These are phyloP conservation scores for Sarocladium strictum DNA, from an alignment of 2,329 filamentous ascomycete genomes.

Conservation along the genomic window DNA sequence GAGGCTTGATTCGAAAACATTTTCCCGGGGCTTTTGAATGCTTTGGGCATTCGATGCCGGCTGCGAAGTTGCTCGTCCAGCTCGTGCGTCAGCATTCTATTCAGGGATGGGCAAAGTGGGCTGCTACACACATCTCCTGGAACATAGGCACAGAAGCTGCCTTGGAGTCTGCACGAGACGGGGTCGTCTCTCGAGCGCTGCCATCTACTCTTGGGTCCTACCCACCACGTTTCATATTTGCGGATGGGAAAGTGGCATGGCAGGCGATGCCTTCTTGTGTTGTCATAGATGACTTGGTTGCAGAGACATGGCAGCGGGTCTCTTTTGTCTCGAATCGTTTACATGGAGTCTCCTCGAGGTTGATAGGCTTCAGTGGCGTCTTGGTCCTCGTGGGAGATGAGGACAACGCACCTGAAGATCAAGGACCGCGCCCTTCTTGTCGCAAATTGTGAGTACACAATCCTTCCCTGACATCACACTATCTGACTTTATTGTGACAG, in stretches of 20 bases:
- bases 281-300: background rate
- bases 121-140: background rate
- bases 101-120: background rate
- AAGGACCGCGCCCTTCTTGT: background rate
- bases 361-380: background rate
- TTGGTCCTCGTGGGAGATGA: background rate
- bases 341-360: background rate
- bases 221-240: background rate
- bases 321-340: background rate
- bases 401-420: background rate
- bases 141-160: background rate
- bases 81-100: background rate
- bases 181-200: background rate
- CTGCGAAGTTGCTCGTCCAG: background rate
- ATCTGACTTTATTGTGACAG: background rate
- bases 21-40: background rate
- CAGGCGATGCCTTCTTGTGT: background rate
- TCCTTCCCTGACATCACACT: too few species aligned
- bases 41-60: background rate
- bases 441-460: background rate
- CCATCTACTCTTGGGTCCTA: background rate
- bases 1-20: background rate
- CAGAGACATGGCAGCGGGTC: background rate
- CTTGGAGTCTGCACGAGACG: background rate
- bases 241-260: slow-evolving; percentile 1